Evolutionary conservation across 2,329 filamentous ascomycete genomes (phyloP), one percentile per base, ranked within the genome.

Genomic region (Paracamarosporium sp.): DNA sequence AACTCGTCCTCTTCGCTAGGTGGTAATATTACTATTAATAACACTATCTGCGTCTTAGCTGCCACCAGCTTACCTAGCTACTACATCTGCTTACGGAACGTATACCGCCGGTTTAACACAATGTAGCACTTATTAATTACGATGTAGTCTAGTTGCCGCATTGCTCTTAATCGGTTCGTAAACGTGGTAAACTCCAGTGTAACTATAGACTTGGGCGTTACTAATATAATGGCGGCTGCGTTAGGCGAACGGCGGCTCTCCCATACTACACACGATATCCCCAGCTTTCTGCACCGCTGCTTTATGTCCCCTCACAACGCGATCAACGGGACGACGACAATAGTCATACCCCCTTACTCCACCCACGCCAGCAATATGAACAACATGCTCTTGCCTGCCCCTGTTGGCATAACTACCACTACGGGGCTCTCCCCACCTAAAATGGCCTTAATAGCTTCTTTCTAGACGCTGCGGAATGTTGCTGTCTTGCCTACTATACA

Each of bases 401-500:
- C 59, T 7, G 54, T 72, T 13, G 44, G 63, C 47, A 73, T 31
- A 6, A 31, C 28, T 6, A 12, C 28, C 28, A 31, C 28, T 12
- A 31, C 28, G 28, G 28, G 28, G 55, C 64, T 68, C 47, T 60
- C 15, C 3, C 60, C 55, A 12, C 52, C 53, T 41, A 64, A 56
- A 47, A 72, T 70, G 13, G 55, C 59, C 12, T 62, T 40, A 11
- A 70, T 54, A 5, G 59, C 65, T 52, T 57, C 25, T 55, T 67
- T 53, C 53, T 71, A 38, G n/a, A 63, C 55, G 30, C 64, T 56
- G 13, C 52, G 24, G 52, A 69, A 67, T 50, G 53, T 46, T 8
- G 57, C 61, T 27, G 48, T 55, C 11, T 55, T 56, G 9, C 59
- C 50, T 24, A 61, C 50, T 30, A 66, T 54, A 53, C 36, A 7